phyloP scores from a whole-genome alignment of 371 early-diverging fungal genomes.

The Dentiscutata heterogama region DNA sequence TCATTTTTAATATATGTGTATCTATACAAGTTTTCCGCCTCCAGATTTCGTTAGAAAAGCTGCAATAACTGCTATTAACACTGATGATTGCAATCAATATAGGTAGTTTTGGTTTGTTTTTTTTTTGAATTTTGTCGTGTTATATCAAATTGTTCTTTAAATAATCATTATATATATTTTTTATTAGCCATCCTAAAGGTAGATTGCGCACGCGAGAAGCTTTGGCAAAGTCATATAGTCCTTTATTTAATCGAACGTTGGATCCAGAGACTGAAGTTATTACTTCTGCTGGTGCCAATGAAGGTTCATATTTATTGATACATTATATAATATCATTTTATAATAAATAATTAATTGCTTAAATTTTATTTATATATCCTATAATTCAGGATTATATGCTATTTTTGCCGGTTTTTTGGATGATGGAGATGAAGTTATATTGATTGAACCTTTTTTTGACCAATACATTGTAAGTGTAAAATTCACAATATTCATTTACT shows the following conservation, averaged over 20 bases:
- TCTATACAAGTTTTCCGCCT: constrained; percentile 78
- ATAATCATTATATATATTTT: neutral
- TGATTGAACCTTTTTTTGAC: constrained; percentile 96
- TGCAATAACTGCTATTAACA: constrained; percentile 75
- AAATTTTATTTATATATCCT: neutral
- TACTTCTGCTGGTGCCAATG: constrained; percentile 94
- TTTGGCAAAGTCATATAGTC: constrained; percentile 79
- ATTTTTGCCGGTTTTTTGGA: constrained; percentile 82
- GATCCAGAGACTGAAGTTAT: constrained; percentile 88
- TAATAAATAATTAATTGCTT: constrained; percentile 38
- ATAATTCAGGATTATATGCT: constrained; percentile 74
- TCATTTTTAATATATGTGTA: too few relatives aligned
- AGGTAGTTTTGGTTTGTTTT: constrained; percentile 46
- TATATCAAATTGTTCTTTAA: neutral
- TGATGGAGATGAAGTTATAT: constrained; percentile 88
- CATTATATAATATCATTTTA: constrained; percentile 18
- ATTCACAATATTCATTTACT: neutral
- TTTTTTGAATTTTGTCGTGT: neutral
- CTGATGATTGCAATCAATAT: constrained; percentile 84
- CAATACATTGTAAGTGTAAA: constrained; percentile 81
- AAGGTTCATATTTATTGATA: constrained; percentile 65
- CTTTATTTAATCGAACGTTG: constrained; percentile 71
- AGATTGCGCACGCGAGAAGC: constrained; percentile 58
- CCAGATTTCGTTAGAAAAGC: constrained; percentile 87
- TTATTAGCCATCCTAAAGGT: constrained; percentile 49